These are phyloP conservation scores for Podospora anserina DNA, from an alignment of 495 filamentous ascomycete species.

Conservation along the genomic window DNA sequence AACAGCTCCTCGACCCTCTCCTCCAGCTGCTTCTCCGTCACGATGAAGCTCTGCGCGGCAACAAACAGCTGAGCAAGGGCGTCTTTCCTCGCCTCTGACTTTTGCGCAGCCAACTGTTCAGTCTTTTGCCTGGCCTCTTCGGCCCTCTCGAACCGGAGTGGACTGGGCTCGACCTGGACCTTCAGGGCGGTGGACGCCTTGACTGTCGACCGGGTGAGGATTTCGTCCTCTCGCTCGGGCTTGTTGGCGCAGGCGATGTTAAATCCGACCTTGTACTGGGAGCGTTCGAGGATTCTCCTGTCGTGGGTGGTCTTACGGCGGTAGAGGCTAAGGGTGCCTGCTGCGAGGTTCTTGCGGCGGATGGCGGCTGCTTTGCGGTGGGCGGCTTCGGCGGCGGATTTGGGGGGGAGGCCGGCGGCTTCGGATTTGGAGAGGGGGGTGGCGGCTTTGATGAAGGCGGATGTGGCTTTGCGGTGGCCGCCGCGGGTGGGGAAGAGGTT, in stretches of 20 bases:
- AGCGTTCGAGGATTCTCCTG: conserved; percentile 16
- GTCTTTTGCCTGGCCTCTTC: conserved; percentile 27
- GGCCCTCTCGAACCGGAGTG: conserved; percentile 35
- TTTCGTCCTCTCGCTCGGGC: conserved; percentile 44
- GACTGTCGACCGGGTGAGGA: conserved; percentile 42
- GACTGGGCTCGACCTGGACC: conserved; percentile 34
- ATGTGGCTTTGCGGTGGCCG: conserved; percentile 31
- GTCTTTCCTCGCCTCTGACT: conserved; percentile 43
- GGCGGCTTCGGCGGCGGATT: conserved; percentile 32
- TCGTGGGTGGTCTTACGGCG: conserved; percentile 31
- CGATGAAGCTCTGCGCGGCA: conserved; percentile 45
- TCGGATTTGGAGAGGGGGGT: conserved; percentile 30
- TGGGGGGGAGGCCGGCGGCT: conserved; percentile 23
- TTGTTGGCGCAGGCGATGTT: conserved; percentile 33
- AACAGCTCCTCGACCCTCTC: conserved; percentile 37
- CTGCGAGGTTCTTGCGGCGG: conserved; percentile 37
- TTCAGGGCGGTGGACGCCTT: conserved; percentile 27
- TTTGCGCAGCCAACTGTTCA: conserved; percentile 14
- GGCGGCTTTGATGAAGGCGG: conserved; percentile 30
- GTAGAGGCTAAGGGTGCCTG: conserved; percentile 40
- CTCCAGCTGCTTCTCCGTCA: conserved; percentile 44
- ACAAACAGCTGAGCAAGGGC: conserved; percentile 48
- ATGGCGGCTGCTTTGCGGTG: conserved; percentile 35
- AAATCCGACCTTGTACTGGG: conserved; percentile 14
- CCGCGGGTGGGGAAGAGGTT: conserved; percentile 40